phyloP scores from a whole-genome alignment of 495 filamentous ascomycete genomes.

The Lasiosphaeria ovina region DNA sequence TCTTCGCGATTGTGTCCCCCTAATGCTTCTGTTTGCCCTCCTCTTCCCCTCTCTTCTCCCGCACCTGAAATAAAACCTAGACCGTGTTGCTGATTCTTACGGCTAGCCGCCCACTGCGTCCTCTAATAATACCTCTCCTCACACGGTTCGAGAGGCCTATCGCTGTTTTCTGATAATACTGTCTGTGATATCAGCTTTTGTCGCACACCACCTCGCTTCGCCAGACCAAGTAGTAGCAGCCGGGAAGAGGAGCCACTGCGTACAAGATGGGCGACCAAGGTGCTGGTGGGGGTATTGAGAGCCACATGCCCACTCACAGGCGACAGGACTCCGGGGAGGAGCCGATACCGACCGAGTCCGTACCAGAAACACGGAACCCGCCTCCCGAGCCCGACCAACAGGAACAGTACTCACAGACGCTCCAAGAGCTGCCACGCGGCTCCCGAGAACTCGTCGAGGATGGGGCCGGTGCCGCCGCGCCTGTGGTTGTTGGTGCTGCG shows the following conservation, averaged over 20 bases:
- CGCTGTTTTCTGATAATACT: constrained; percentile 13
- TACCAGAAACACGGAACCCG: constrained; percentile 27
- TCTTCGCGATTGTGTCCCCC: constrained; percentile 26
- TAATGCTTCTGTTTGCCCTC: constrained; percentile 27
- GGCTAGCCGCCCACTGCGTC: constrained; percentile 3
- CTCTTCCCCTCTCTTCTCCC: constrained; percentile 12
- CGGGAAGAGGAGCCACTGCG: background rate
- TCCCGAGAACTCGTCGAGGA: constrained; percentile 18
- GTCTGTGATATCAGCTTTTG: background rate
- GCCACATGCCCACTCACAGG: constrained; percentile 41
- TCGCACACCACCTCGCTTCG: background rate
- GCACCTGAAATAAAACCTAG: background rate
- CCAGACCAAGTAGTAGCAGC: constrained; percentile 8
- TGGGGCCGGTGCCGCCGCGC: constrained; percentile 9
- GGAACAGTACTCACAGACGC: constrained; percentile 12
- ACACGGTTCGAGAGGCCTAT: background rate
- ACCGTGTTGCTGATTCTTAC: constrained; percentile 11
- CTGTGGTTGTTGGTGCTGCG: constrained; percentile 13
- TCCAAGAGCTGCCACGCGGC: constrained; percentile 25
- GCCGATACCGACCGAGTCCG: constrained; percentile 29
- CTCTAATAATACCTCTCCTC: constrained; percentile 1
- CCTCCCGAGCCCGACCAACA: constrained; percentile 23
- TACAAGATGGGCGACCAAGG: constrained; percentile 50
- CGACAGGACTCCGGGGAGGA: constrained; percentile 36
- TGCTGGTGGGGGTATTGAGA: constrained; percentile 43